Percentiles rank a stretch among this genome's conserved stretches.
phyloP scores from a whole-genome alignment of 2,329 filamentous ascomycete genomes.

The Aspergillus luchuensis region DNA sequence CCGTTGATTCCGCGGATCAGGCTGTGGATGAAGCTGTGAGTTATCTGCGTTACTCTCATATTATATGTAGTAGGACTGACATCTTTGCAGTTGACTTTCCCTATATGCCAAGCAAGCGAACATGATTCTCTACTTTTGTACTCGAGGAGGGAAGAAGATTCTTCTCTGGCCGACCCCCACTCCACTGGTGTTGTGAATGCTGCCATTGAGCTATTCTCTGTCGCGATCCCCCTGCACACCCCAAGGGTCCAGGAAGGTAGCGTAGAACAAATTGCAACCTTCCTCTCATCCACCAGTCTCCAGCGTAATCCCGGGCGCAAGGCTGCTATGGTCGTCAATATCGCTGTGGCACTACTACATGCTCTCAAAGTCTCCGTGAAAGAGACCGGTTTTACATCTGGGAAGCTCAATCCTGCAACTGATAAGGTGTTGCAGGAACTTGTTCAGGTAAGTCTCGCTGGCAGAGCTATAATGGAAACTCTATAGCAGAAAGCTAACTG shows the following conservation, averaged over 20 bases:
- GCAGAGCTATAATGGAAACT: not conserved
- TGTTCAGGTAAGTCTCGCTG: conserved; percentile 66
- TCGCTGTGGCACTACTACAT: conserved; percentile 77
- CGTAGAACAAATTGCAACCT: conserved; percentile 88
- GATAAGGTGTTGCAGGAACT: conserved; percentile 71
- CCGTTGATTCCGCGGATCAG: conserved; percentile 41
- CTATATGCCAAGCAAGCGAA: conserved; percentile 80
- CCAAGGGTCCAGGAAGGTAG: conserved; percentile 94
- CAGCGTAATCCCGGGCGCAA: conserved; percentile 86
- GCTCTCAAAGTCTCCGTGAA: conserved; percentile 81
- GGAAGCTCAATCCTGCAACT: conserved; percentile 73
- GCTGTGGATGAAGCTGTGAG: conserved; percentile 47
- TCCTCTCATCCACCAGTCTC: conserved; percentile 75
- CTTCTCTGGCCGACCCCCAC: conserved; percentile 70
- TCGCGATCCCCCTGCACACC: conserved; percentile 84
- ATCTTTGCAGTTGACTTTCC: conserved; percentile 49
- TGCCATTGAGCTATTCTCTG: conserved; percentile 89
- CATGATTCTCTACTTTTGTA: conserved; percentile 87
- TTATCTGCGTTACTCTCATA: not conserved
- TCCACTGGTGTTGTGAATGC: conserved; percentile 93
- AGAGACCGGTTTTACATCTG: conserved; percentile 72
- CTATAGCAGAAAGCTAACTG: conserved; percentile 5
- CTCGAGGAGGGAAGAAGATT: conserved; percentile 51
- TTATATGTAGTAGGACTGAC: conserved; percentile 17
- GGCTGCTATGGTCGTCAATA: conserved; percentile 87